Percentiles rank a stretch among this genome's conserved stretches.
Conservation (phyloP, 768 basidiomycete species). For the Macrolepiota albuminosa region DNA sequence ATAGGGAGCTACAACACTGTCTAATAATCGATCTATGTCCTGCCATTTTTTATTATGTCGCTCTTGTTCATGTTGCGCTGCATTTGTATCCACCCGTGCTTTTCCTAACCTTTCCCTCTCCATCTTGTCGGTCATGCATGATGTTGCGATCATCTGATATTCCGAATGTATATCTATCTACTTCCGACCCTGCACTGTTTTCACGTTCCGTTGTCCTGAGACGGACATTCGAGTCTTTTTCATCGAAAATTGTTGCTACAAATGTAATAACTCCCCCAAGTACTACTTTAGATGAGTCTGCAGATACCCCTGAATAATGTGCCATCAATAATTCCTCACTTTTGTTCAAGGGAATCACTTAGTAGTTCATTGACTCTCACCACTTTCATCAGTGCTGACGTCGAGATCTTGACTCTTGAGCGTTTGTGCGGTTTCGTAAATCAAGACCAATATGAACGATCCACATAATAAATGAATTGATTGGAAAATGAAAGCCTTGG, state of each 20-base stretch:
- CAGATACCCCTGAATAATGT: conserved; percentile 1
- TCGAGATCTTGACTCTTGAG: no score
- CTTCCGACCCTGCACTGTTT: not conserved
- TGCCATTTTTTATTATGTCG: not conserved
- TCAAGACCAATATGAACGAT: not conserved
- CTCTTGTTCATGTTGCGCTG: not conserved
- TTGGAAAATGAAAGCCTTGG: not conserved
- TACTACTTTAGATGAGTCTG: not conserved
- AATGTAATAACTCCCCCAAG: not conserved
- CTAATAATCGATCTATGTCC: conserved; percentile 2
- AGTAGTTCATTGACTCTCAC: not conserved
- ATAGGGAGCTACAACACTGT: conserved; percentile 16
- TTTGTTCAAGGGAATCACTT: not conserved
- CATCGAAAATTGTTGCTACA: not conserved
- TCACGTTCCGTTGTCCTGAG: not conserved
- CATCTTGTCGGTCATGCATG: conserved; percentile 4
- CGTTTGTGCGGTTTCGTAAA: not conserved
- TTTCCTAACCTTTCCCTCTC: not conserved
- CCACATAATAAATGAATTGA: not conserved
- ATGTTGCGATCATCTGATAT: not conserved
- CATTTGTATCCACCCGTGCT: not conserved
- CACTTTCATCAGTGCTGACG: not conserved
- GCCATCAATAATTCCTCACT: not conserved
- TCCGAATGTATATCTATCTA: not conserved
- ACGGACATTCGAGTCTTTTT: not conserved